Conservation (phyloP, 2,329 filamentous ascomycete species). For the Emericellopsis atlantica region DNA sequence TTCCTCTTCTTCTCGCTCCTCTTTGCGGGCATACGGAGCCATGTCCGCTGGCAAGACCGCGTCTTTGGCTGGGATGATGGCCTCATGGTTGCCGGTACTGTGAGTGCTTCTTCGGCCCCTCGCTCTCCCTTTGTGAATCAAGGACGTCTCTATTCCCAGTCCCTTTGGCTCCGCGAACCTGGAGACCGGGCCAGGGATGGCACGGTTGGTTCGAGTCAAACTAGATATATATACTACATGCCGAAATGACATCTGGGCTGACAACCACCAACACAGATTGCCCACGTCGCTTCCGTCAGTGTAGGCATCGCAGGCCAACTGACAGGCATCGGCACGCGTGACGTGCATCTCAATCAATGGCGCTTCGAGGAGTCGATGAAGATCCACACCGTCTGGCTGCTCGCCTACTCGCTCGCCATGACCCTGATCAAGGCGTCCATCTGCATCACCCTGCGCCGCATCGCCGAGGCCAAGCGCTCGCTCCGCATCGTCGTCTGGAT, state of each 20-base stretch:
- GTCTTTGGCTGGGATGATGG: too few species aligned
- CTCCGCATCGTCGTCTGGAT: slow-evolving; percentile 10
- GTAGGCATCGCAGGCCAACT: slow-evolving; percentile 6
- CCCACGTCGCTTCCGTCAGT: slow-evolving; percentile 6
- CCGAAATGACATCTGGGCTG: not conserved
- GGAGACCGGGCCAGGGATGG: too few species aligned
- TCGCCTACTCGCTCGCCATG: slow-evolving; percentile 11
- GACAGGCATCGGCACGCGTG: slow-evolving; percentile 9
- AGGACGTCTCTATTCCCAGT: too few species aligned
- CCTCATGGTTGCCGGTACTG: too few species aligned
- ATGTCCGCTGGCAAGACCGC: too few species aligned
- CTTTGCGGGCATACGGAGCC: too few species aligned
- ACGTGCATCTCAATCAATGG: slow-evolving; percentile 9
- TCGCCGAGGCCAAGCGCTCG: slow-evolving; percentile 8
- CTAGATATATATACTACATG: too few species aligned
- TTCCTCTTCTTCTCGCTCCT: too few species aligned
- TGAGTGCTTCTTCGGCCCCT: too few species aligned
- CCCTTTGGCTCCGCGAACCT: too few species aligned
- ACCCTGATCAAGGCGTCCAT: slow-evolving; percentile 14
- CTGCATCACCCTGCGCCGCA: slow-evolving; percentile 12
- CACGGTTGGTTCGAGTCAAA: too few species aligned
- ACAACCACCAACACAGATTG: slow-evolving; percentile 2
- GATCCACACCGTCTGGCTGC: slow-evolving; percentile 13
- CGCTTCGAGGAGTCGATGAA: slow-evolving; percentile 7
- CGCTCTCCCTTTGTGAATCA: too few species aligned